Base-by-base conservation (phyloP, 2,329 filamentous ascomycete species). In the Immersiporthe knoxdaviesiana region DNA sequence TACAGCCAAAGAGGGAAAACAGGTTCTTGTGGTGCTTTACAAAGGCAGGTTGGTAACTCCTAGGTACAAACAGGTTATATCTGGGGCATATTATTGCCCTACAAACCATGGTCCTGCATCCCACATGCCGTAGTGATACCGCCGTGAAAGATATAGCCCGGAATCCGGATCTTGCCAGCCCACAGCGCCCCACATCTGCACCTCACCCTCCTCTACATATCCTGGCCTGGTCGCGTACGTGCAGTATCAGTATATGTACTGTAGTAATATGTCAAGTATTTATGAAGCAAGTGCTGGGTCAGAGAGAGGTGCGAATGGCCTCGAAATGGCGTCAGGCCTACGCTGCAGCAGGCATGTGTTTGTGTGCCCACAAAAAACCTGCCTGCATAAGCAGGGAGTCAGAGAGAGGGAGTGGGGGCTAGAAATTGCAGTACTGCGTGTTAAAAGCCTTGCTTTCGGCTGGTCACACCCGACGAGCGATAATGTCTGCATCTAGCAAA, bases 111-210 rank as follows among this genome's bases (percentile, higher is more conserved):
- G 27, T 56, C 7, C 7, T 47, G 44, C 44, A 56, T 30, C 24
- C 27, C 27, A 18, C 37, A 7, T 11, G 11, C 24, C 35, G 60
- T 62, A 8, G 58, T 30, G 32, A 58, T 65, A 65, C 47, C 37
- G 63, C 12, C 35, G 63, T 65, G 32, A 8, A n/a, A 56, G 63
- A 30, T 65, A 58, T 66, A 60, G 64, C 52, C 64, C 52, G 64
- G 64, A 65, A 56, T 54, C n/a, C 63, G 63, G 63, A 50, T 54
- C 47, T 27, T 35, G 32, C 32, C 50, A 47, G 21, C 24, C 39
- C 32, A 18, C 14, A 35, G 24, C 30, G 47, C 62, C 62, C 62
- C 62, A 63, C 62, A 63, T 35, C 18, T 63, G 41, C 41, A 32
- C 41, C 41, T 47, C 41, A 37, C 44, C 30, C 24, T n/a, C 30